Percentiles rank a stretch among this genome's conserved stretches.
phyloP scores from a whole-genome alignment of 306 rosid genomes.

The Nissolia schottii region DNA sequence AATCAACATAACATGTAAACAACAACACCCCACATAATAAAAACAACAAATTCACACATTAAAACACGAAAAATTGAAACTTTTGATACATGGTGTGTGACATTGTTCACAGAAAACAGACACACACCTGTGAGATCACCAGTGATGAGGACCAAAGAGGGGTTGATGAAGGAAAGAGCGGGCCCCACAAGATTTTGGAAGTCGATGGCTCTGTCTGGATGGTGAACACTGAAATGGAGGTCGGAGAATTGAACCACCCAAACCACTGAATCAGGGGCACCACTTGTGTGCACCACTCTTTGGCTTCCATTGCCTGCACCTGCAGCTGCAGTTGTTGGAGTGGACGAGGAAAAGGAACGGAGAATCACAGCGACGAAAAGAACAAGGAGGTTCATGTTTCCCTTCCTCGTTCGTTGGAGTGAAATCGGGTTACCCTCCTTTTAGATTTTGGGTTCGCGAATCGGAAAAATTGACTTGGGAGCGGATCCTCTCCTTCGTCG shows the following conservation, averaged over 20 bases:
- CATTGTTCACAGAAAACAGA: neutral
- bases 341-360: neutral
- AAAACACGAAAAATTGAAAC: neutral
- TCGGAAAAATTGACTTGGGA: neutral
- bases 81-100: neutral
- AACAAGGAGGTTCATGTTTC: neutral
- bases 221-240: slow-evolving; percentile 94
- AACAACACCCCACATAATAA: neutral
- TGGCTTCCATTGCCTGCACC: slow-evolving; percentile 1
- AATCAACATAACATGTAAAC: neutral
- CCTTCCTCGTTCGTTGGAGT: neutral
- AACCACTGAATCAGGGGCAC: slow-evolving; percentile 57
- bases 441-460: neutral
- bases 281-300: slow-evolving; percentile 35
- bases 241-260: slow-evolving; percentile 97
- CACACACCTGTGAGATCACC: slow-evolving; percentile 86
- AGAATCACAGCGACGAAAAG: neutral
- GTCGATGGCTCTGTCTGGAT: slow-evolving; percentile 71
- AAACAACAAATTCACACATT: neutral
- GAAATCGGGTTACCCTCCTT: neutral
- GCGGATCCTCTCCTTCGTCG: too few relatives aligned
- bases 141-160: slow-evolving; percentile 89
- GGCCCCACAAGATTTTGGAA: slow-evolving; percentile 55
- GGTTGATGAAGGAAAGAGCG: slow-evolving; percentile 79
- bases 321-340: neutral